Conservation (phyloP, 768 basidiomycete genomes). For the Lactarius akahatsu region DNA sequence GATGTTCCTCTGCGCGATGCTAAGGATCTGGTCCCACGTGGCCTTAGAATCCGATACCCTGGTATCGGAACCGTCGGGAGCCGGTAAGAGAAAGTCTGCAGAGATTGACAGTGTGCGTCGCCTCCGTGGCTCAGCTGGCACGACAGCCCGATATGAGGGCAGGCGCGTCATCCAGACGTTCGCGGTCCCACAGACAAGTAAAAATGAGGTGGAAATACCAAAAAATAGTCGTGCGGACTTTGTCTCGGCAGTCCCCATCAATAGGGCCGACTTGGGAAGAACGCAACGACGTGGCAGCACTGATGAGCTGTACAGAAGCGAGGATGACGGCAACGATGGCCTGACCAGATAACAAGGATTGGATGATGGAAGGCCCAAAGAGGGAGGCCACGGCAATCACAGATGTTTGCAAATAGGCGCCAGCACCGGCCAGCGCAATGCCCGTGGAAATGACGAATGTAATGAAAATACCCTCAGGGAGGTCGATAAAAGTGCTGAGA, state of each 20-base stretch:
- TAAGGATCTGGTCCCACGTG: conserved; percentile 41
- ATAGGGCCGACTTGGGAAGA: conserved; percentile 25
- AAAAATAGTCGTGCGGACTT: conserved; percentile 76
- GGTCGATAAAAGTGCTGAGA: conserved; percentile 60
- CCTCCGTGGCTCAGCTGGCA: conserved; percentile 38
- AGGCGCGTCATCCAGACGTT: conserved; percentile 58
- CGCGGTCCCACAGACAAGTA: conserved; percentile 52
- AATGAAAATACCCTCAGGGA: conserved; percentile 58
- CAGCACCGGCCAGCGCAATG: conserved; percentile 55
- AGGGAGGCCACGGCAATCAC: conserved; percentile 78
- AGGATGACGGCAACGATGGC: conserved; percentile 83
- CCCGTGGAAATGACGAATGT: conserved; percentile 63
- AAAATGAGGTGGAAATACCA: conserved; percentile 63
- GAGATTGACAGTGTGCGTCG: conserved; percentile 32
- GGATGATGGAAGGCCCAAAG: conserved; percentile 71
- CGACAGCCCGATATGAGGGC: conserved; percentile 57
- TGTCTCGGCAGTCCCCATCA: conserved; percentile 57
- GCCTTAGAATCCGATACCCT: conserved; percentile 38
- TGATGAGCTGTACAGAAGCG: conserved; percentile 70
- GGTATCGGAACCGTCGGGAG: conserved; percentile 35
- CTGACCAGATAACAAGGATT: conserved; percentile 79
- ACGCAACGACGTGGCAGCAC: conserved; percentile 57
- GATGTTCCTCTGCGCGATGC: conserved; percentile 62
- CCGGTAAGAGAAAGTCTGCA: conserved; percentile 40
- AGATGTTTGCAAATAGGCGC: conserved; percentile 75